Evolutionary conservation across 2,329 filamentous ascomycete genomes (phyloP).

Genomic region (Alternaria incomplexa): DNA sequence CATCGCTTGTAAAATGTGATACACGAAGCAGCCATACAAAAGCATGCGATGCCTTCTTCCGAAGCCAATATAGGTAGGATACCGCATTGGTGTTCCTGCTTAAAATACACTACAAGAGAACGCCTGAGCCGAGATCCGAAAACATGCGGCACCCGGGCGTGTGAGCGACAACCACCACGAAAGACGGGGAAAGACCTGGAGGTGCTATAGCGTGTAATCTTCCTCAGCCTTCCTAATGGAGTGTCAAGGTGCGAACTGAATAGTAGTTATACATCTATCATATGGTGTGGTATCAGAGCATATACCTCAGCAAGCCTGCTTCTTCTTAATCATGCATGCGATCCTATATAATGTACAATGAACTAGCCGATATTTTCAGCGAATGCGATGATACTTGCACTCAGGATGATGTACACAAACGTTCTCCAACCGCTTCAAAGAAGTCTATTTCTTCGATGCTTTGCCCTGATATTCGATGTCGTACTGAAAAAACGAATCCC

Average conservation of each 20-base stretch:
- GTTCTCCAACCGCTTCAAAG: background rate
- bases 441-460: conserved; percentile 37
- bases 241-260: background rate
- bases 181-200: background rate
- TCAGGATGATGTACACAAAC: background rate
- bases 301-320: background rate
- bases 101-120: background rate
- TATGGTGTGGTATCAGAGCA: background rate
- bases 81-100: background rate
- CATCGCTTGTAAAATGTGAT: background rate
- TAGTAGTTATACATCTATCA: background rate
- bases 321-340: background rate
- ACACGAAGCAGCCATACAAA: background rate
- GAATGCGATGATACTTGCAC: background rate
- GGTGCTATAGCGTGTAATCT: background rate
- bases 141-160: background rate
- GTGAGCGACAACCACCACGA: background rate
- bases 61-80: background rate
- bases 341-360: background rate
- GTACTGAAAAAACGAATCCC: conserved; percentile 49
- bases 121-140: background rate
- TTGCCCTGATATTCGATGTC: conserved; percentile 49
- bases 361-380: background rate
- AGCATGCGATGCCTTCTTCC: background rate
- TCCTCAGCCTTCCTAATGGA: background rate